Evolutionary conservation across 148 eudicot species (phyloP).

Genomic region (Chenopodium album): DNA sequence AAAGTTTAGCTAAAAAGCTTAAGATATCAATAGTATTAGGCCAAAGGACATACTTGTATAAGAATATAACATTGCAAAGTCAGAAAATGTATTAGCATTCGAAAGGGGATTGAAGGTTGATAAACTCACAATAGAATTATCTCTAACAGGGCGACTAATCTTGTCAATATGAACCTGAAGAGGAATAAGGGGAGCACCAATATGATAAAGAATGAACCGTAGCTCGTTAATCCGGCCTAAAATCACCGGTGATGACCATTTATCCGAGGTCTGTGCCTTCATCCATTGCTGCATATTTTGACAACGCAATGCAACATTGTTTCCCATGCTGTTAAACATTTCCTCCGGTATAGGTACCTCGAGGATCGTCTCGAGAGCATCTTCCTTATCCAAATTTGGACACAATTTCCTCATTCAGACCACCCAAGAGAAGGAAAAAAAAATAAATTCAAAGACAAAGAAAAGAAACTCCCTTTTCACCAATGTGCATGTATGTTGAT

Average conservation of each 20-base stretch:
- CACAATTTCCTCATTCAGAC: slow-evolving; percentile 74
- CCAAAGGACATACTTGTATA: too few species aligned
- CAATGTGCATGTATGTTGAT: background rate
- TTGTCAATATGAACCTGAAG: slow-evolving; percentile 73
- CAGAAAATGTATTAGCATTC: background rate
- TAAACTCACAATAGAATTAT: slow-evolving; percentile 72
- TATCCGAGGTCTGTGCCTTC: slow-evolving; percentile 84
- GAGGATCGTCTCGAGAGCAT: slow-evolving; percentile 77
- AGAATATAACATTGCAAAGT: background rate
- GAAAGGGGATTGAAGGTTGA: too few species aligned
- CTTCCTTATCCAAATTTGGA: slow-evolving; percentile 85
- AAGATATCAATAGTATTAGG: too few species aligned
- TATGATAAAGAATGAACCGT: slow-evolving; percentile 66
- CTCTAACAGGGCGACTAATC: slow-evolving; percentile 54
- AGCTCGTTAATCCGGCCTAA: slow-evolving; percentile 80
- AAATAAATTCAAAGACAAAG: background rate
- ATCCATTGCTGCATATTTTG: slow-evolving; percentile 91
- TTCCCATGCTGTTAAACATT: slow-evolving; percentile 76
- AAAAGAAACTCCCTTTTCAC: background rate
- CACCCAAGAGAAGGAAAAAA: too few species aligned
- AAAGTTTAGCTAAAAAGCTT: background rate
- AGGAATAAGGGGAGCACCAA: slow-evolving; percentile 91
- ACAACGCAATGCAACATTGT: slow-evolving; percentile 58
- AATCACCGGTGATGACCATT: slow-evolving; percentile 72
- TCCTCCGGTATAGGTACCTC: slow-evolving; percentile 98